These are phyloP conservation scores for Aspergillus sergii DNA, from an alignment of 2,329 filamentous ascomycete species.

Conservation along the genomic window DNA sequence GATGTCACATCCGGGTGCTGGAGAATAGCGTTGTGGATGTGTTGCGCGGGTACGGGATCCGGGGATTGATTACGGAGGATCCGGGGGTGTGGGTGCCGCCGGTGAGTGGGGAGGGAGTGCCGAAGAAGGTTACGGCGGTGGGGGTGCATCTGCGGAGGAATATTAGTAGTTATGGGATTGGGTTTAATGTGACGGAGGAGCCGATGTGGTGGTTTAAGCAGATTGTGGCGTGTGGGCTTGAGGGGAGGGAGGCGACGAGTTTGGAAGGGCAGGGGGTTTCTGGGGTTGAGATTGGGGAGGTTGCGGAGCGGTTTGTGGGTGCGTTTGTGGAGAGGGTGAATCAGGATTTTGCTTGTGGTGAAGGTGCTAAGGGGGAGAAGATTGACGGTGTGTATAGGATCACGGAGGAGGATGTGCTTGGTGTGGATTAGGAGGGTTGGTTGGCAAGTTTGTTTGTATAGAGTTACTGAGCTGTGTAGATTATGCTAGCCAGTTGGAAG, in stretches of 20 bases:
- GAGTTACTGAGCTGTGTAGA: neutral
- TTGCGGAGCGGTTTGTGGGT: slow-evolving; percentile 40
- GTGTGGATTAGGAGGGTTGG: neutral
- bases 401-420: slow-evolving; percentile 31
- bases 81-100: slow-evolving; percentile 77
- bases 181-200: slow-evolving; percentile 57
- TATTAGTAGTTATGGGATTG: slow-evolving; percentile 81
- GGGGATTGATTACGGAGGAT: slow-evolving; percentile 67
- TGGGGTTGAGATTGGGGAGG: slow-evolving; percentile 39
- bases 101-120: slow-evolving; percentile 8
- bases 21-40: slow-evolving; percentile 74
- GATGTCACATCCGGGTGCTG: slow-evolving; percentile 75
- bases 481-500: neutral
- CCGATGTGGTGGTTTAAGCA: slow-evolving; percentile 69
- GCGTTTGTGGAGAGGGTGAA: slow-evolving; percentile 43
- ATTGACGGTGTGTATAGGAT: slow-evolving; percentile 46
- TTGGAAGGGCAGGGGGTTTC: slow-evolving; percentile 57
- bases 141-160: slow-evolving; percentile 89
- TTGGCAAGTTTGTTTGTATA: neutral
- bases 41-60: slow-evolving; percentile 62
- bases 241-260: slow-evolving; percentile 77
- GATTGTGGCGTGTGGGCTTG: slow-evolving; percentile 88
- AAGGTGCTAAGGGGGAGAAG: slow-evolving; percentile 31
- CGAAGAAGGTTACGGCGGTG: slow-evolving; percentile 79
- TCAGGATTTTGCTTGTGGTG: slow-evolving; percentile 37